Conservation (phyloP, 345 rosid genomes). For the Trapa bicornis region DNA sequence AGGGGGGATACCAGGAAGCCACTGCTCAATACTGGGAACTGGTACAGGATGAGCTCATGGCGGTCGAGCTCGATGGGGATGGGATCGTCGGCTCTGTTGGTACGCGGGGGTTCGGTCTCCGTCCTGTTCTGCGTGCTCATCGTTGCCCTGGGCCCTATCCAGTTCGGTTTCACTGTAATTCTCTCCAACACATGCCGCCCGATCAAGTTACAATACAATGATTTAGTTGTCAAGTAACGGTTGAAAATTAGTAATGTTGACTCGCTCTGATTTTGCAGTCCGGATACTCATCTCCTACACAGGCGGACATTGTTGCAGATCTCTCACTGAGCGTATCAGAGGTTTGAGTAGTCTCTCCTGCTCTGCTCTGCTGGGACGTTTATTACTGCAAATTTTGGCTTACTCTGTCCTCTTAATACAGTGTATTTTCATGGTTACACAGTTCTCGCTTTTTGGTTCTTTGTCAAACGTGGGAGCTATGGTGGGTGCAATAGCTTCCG, state of each 20-base stretch:
- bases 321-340: constrained; percentile 43
- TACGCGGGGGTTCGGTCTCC: constrained; percentile 55
- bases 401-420: background rate
- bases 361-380: background rate
- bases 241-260: background rate
- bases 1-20: constrained; percentile 42
- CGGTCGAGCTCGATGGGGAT: constrained; percentile 27
- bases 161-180: constrained; percentile 60
- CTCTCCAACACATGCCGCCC: background rate
- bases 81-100: constrained; percentile 40
- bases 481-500: constrained; percentile 66
- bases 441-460: constrained; percentile 65
- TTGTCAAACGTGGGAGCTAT: constrained; percentile 68
- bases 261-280: constrained; percentile 19
- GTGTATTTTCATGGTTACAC: background rate
- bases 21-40: constrained; percentile 52
- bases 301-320: constrained; percentile 36
- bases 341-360: constrained; percentile 17
- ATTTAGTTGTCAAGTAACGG: background rate
- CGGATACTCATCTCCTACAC: constrained; percentile 66
- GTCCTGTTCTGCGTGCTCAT: constrained; percentile 55
- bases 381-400: background rate
- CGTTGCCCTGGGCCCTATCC: constrained; percentile 62
- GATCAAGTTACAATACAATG: background rate
- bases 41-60: constrained; percentile 57